Conservation (phyloP, 1,284 basidiomycete species). For the Cerioporus squamosus region DNA sequence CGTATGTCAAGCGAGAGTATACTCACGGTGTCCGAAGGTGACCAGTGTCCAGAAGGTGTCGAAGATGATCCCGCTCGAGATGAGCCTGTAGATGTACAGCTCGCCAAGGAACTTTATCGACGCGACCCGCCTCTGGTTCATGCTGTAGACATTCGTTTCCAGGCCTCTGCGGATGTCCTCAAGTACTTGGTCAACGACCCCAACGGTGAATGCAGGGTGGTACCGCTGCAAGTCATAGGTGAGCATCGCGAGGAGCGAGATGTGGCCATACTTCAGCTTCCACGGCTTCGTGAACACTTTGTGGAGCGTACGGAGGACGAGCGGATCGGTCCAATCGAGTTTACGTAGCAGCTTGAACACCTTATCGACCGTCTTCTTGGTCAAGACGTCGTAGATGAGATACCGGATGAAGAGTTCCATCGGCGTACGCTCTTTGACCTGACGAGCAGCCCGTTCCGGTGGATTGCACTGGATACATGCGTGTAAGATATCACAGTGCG, state of each 20-base stretch:
- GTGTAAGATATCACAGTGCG: no score
- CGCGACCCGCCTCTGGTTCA: conserved; percentile 92
- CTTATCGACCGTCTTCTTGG: conserved; percentile 92
- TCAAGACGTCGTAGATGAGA: conserved; percentile 88
- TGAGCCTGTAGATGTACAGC: conserved; percentile 94
- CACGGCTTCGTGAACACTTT: conserved; percentile 95
- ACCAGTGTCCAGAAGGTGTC: conserved; percentile 94
- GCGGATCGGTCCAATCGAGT: conserved; percentile 90
- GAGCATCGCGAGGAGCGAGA: conserved; percentile 92
- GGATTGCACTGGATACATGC: conserved; percentile 81
- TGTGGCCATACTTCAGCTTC: conserved; percentile 93
- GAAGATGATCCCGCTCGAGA: conserved; percentile 90
- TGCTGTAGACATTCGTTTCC: conserved; percentile 94
- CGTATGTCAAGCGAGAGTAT: background rate
- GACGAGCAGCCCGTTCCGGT: conserved; percentile 86
- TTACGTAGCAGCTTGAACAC: conserved; percentile 92
- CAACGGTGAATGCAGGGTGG: conserved; percentile 86
- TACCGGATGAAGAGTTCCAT: conserved; percentile 95
- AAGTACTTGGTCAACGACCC: conserved; percentile 92
- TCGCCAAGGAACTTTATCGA: conserved; percentile 95
- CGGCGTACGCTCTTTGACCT: conserved; percentile 84
- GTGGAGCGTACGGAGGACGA: conserved; percentile 58
- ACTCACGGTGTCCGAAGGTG: conserved; percentile 95
- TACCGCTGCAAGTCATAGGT: conserved; percentile 94
- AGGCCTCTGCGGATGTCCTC: conserved; percentile 92